Base-by-base conservation (phyloP, 2,329 filamentous ascomycete species). In the Colletotrichum cordylinicola region DNA sequence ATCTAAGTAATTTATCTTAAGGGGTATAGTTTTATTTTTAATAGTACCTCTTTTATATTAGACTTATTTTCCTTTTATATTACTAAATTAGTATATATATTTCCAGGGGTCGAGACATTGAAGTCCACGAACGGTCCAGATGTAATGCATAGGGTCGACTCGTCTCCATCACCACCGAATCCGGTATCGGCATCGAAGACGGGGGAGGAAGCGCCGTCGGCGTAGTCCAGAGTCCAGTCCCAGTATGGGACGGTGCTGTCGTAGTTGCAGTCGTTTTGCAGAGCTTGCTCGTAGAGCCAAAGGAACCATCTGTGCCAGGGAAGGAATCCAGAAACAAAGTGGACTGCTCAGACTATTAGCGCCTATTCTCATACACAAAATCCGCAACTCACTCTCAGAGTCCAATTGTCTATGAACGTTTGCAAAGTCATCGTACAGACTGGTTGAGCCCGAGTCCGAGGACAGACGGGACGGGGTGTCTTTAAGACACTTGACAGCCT, bases 261-360 rank as follows among this genome's bases (percentile, higher is more conserved):
- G 75, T 37, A 43, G 64, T 31, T 62, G 37, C 10, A 66, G 29
- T 24, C 82, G 16, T 80, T 70, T 27, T 76, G 61, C 6, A 85
- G 79, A 5, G 79, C 77, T 9, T 72, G 64, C 60, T 84, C 79
- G 70, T 82, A 85, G n/a, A 82, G 62, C 58, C 82, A 78, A 24
- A 82, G 73, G 66, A 83, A 82, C 65, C 82, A 83, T 15, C 83
- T 77, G 69, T 85, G 83, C 83, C 83, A 85, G 0, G 81, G 77
- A 5, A 85, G 79, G 77, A 84, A 85, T 12, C 18, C n/a, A 7
- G 18, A 48, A n/a, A 48, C 39, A 18, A 48, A 48, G 39, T 48
- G 39, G 1, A 48, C 39, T 48, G 39, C 0, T 48, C 39, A 12
- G 6, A 5, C n/a, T 18, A 1, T 48, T n/a, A 48, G 39, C 0